Base-by-base conservation (phyloP, 78 protist species). In the Dictyostelium brefeldianum region DNA sequence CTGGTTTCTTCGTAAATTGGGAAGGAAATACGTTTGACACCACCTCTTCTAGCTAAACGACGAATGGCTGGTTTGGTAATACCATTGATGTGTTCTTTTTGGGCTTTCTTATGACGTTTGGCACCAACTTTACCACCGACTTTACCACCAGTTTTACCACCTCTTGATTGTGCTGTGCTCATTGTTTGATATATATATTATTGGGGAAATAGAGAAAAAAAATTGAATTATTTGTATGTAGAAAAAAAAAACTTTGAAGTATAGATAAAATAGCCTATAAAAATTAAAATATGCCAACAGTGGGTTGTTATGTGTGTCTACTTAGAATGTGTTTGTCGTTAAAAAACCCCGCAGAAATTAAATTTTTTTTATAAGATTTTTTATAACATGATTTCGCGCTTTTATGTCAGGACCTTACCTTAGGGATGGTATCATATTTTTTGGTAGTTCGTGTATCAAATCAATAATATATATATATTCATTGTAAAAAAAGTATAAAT, bases 111-210 rank as follows among this genome's bases (percentile, higher is more conserved):
- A 78, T 98, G 99, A 56, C 98, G 96, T 98, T 98, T 98, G 81
- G 98, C 98, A 36, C 99, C 99, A 4, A 97, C 99, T 97, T 98
- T 98, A n/a, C 99, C 99, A 54, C 96, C 97, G 46, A 97, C 99
- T 91, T 97, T 97, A 54, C 99, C 99, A 14, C 99, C 99, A 27
- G 89, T 80, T 80, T 98, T 98, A 43, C 99, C 99, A 29, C 99
- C 75, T 67, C 75, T 67, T 67, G 75, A 67, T 67, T 67, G 75
- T 31, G 75, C 75, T 31, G 50, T 15, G 17, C 48, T 31, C 75
- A 67, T 67, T 67, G 14, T 67, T 67, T 15, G 4, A 20, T 46
- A 0, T 71, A 4, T 29, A 15, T 29, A 36, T 36, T 12, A 18
- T 41, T 36, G 8, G n/a, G 8, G 2, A 41, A 70, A 43, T 41